Base-by-base conservation (phyloP, 176 grass and related monocot genomes). In the Hordeum marinum region DNA sequence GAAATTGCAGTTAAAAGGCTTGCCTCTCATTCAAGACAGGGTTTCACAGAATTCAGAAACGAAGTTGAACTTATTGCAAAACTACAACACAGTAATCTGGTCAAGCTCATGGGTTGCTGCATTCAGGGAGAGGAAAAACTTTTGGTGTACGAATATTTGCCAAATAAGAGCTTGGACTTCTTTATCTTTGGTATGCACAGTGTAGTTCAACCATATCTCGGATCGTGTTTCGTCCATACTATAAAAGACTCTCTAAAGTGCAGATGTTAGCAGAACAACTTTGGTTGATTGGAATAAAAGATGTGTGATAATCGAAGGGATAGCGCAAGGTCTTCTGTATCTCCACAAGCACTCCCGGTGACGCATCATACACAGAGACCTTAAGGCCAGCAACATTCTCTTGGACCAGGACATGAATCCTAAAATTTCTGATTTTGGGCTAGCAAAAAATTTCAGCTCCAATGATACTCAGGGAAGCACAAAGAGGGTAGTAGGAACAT, bases 341-440 rank as follows among this genome's bases (percentile, higher is more conserved):
- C 29, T 88, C 35, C 81, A 88, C 41, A 80, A 84, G 27, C 75
- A 88, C 57, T 88, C 81, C 42, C 64, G 75, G 13, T 24, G 84
- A 29, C 75, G 66, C 0, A 40, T 83, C 4, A 35, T 88, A 40
- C 85, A 87, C 9, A 55, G 85, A 21, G 78, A 81, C 11, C 34
- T 87, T 25, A 87, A 87, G 75, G 80, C 86, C 2, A 88, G 86
- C 37, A 88, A 83, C 21, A 83, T 88, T 62, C 86, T 88, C 27
- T 83, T 88, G 71, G 86, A 88, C n/a, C 17, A n/a, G 4, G 72
- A 71, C 0, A 78, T 88, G 86, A 83, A 78, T 24, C 81, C 87
- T 1, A 88, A 88, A 72, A 88, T 88, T 72, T 88, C 81, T 12
- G 87, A 88, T 74, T 88, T 83, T 78, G 86, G 72, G 5, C 4